Percentiles rank a stretch among this genome's conserved stretches.
phyloP scores from a whole-genome alignment of 768 basidiomycete species.

The Podaxis sp. region DNA sequence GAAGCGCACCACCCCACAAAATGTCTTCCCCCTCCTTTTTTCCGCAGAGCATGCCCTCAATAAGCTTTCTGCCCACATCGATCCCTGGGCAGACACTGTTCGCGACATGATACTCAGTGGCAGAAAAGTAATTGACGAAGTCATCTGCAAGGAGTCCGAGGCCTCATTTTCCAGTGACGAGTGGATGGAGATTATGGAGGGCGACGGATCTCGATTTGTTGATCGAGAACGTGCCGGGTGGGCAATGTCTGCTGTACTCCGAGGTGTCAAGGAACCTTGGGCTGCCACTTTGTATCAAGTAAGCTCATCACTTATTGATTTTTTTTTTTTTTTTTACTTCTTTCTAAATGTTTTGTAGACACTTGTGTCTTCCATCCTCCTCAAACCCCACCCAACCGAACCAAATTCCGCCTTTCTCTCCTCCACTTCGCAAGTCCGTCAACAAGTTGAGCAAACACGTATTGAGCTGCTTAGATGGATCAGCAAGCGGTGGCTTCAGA shows the following conservation, averaged over 20 bases:
- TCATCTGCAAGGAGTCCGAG: constrained; percentile 55
- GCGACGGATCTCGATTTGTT: constrained; percentile 69
- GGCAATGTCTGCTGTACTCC: constrained; percentile 61
- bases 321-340: background rate
- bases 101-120: constrained; percentile 64
- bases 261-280: constrained; percentile 60
- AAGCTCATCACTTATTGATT: background rate
- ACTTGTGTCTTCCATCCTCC: constrained; percentile 67
- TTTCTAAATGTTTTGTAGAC: constrained; percentile 35
- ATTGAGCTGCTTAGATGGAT: constrained; percentile 70
- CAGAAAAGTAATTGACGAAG: constrained; percentile 57
- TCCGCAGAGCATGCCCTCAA: constrained; percentile 58
- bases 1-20: constrained; percentile 61
- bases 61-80: constrained; percentile 53
- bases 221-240: constrained; percentile 76
- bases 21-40: constrained; percentile 65
- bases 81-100: constrained; percentile 66
- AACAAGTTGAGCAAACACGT: constrained; percentile 69
- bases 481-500: constrained; percentile 69
- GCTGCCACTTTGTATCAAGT: constrained; percentile 79
- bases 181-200: constrained; percentile 72
- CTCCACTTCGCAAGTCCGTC: constrained; percentile 64
- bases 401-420: constrained; percentile 58
- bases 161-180: constrained; percentile 64
- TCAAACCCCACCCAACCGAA: constrained; percentile 61